These are phyloP conservation scores for Hypoxylon sp. DNA, from an alignment of 2,329 filamentous ascomycete genomes.

Conservation along the genomic window DNA sequence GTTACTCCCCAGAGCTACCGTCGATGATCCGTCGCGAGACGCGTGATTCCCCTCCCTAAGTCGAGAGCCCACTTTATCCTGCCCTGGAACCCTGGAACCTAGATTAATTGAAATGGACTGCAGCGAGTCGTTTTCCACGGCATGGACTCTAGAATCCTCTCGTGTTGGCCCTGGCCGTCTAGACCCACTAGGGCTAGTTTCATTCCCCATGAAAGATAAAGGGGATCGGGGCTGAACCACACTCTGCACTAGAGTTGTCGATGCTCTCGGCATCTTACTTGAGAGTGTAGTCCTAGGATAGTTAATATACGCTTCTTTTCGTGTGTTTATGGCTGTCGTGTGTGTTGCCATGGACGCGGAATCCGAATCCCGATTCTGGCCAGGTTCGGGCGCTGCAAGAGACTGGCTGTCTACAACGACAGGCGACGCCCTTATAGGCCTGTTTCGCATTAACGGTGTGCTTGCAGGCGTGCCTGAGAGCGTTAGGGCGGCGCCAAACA, in stretches of 20 bases:
- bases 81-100: background rate
- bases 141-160: background rate
- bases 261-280: constrained; percentile 4
- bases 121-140: constrained; percentile 5
- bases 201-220: background rate
- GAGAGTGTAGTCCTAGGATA: constrained; percentile 6
- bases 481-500: constrained; percentile 64
- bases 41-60: background rate
- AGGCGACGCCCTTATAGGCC: constrained; percentile 25
- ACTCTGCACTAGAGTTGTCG: constrained; percentile 1
- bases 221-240: background rate
- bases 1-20: background rate
- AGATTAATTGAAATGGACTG: constrained; percentile 15
- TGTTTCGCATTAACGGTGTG: constrained; percentile 51
- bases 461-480: constrained; percentile 59
- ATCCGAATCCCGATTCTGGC: constrained; percentile 32
- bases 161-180: constrained; percentile 5
- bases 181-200: background rate
- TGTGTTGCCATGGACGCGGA: background rate
- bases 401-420: constrained; percentile 27
- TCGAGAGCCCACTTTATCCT: background rate
- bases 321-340: background rate
- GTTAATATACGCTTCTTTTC: background rate
- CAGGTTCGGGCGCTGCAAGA: constrained; percentile 36
- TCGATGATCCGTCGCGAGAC: background rate